phyloP scores from a whole-genome alignment of 2,329 filamentous ascomycete genomes.

The Rhynchosporium secalis region DNA sequence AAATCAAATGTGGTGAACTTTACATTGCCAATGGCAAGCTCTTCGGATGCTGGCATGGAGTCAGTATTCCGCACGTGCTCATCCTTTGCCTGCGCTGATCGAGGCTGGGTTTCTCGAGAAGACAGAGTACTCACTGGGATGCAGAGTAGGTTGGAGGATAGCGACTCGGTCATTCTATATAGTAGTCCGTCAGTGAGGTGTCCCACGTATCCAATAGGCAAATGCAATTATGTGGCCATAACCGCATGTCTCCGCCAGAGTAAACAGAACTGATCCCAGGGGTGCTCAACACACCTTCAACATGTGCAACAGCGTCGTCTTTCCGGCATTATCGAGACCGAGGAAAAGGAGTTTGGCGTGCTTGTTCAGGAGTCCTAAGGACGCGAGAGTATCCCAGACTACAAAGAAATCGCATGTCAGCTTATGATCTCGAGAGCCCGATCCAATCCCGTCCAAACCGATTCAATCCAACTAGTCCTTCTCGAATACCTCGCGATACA shows the following conservation, averaged over 20 bases:
- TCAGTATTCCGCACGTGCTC: slow-evolving; percentile 33
- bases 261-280: neutral
- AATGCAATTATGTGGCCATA: slow-evolving; percentile 11
- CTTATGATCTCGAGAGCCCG: slow-evolving; percentile 14
- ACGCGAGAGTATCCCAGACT: slow-evolving; percentile 91
- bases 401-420: slow-evolving; percentile 38
- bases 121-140: slow-evolving; percentile 65
- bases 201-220: slow-evolving; percentile 9
- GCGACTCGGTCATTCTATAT: slow-evolving; percentile 85
- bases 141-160: slow-evolving; percentile 84
- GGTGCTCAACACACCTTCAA: slow-evolving; percentile 67
- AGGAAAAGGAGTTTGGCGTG: slow-evolving; percentile 94
- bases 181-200: slow-evolving; percentile 24
- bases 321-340: slow-evolving; percentile 90
- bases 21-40: slow-evolving; percentile 88
- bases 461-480: neutral
- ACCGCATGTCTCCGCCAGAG: slow-evolving; percentile 3
- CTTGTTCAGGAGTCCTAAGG: slow-evolving; percentile 88
- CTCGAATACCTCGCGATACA: neutral
- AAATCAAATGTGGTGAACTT: slow-evolving; percentile 94
- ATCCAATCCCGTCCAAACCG: neutral
- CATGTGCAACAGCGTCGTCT: slow-evolving; percentile 94
- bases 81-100: neutral
- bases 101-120: neutral
- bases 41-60: slow-evolving; percentile 69